Conservation (phyloP, 345 rosid genomes). For the Isatis tinctoria region DNA sequence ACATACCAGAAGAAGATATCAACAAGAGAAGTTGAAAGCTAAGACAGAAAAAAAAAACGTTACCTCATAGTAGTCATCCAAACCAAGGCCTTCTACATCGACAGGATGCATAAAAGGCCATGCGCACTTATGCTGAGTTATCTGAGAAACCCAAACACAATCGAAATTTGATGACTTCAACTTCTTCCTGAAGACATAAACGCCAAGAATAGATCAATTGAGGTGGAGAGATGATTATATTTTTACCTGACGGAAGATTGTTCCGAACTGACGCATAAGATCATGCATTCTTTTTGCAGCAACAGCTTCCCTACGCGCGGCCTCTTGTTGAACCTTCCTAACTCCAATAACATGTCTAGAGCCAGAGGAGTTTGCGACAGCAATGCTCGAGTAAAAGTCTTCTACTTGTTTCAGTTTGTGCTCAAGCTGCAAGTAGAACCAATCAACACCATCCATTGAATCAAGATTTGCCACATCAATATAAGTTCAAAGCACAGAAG, state of each 20-base stretch:
- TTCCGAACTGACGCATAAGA: slow-evolving; percentile 77
- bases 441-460: background rate
- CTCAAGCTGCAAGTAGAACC: slow-evolving; percentile 52
- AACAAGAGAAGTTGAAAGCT: background rate
- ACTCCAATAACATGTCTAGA: slow-evolving; percentile 44
- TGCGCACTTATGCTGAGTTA: slow-evolving; percentile 85
- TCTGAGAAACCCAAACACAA: slow-evolving; percentile 38
- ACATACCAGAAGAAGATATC: background rate
- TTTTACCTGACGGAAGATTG: slow-evolving; percentile 56
- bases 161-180: background rate
- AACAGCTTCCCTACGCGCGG: slow-evolving; percentile 62
- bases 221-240: background rate
- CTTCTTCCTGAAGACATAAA: background rate
- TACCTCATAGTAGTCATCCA: slow-evolving; percentile 85
- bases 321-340: slow-evolving; percentile 74
- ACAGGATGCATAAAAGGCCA: slow-evolving; percentile 93
- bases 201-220: background rate
- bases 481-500: background rate
- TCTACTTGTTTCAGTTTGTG: slow-evolving; percentile 63
- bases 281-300: slow-evolving; percentile 94
- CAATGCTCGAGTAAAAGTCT: slow-evolving; percentile 45
- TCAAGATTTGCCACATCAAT: background rate
- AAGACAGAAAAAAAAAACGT: background rate
- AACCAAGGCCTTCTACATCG: slow-evolving; percentile 79
- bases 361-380: slow-evolving; percentile 50